Base-by-base conservation (phyloP, 192 early-diverging fungal species). In the Chytriomyces sp. region DNA sequence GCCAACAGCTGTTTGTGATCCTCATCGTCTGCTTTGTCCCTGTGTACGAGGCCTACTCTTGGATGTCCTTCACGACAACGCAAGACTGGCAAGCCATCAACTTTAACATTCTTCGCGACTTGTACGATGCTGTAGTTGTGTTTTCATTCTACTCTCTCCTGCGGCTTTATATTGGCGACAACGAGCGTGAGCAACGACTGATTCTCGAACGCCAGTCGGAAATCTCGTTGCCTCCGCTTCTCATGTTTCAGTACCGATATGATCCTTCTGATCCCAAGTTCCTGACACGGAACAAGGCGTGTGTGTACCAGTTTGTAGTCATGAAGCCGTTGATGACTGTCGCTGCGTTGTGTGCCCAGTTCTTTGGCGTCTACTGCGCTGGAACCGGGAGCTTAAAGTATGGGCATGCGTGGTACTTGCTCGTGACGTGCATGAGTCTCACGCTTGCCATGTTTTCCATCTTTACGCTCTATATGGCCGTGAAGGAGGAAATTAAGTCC, bases 251-350 rank as follows among this genome's bases (percentile, higher is more conserved):
- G 35, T 35, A 35, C 35, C 35, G 10, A 49, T 49, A 48, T 20
- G 67, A 68, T 10, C 67, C 67, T 7, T 10, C 43, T 0, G 23
- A 9, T 11, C 48, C 67, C 67, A 49, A 48, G 20, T 68, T 45
- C 11, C 45, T 68, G 10, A n/a, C 23, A 13, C 9, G 11, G 8
- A 68, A 45, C 67, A 68, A 28, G 11, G 11, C 43, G 9, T 24
- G 35, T 13, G 67, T 68, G 45, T 20, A 46, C 45, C 67, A 68
- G 67, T 68, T 68, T 16, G 67, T 68, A 20, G 28, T 68, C 18
- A 9, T 68, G 13, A 68, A 68, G 44, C 43, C 47, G 23, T 3
- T 13, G 8, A 49, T 68, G 43, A 68, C 67, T 5, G 16, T 10
- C 44, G 20, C 24, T 28, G n/a, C 67, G 67, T 16, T 68, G 20